phyloP scores from a whole-genome alignment of 257 asterid species.

The Apocynum venetum region DNA sequence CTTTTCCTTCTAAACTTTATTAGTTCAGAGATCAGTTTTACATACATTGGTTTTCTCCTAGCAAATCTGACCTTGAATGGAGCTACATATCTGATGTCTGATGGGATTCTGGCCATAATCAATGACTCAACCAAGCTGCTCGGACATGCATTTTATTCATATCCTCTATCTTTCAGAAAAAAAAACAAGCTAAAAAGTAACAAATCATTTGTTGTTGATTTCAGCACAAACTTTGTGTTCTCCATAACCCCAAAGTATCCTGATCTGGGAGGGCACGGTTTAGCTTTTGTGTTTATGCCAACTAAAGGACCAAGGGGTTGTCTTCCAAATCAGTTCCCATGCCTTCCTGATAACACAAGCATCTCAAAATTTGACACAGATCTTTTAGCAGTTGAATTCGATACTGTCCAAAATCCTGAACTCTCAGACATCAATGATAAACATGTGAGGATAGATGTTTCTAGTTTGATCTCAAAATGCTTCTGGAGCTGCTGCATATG shows the following conservation, averaged over 20 bases:
- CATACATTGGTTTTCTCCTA: slow-evolving; percentile 11
- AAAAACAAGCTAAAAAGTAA: too few relatives aligned
- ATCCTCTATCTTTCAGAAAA: too few relatives aligned
- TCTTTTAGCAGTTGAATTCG: slow-evolving; percentile 7
- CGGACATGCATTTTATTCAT: too few relatives aligned
- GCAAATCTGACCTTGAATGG: slow-evolving; percentile 9
- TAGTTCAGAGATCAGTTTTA: slow-evolving; percentile 5
- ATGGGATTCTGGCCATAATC: too few relatives aligned
- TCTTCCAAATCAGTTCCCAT: slow-evolving; percentile 8
- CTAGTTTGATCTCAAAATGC: too few relatives aligned
- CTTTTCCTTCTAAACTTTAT: neutral
- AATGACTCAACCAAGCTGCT: too few relatives aligned
- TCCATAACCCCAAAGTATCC: slow-evolving; percentile 10
- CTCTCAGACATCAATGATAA: too few relatives aligned
- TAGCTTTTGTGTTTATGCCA: slow-evolving; percentile 11
- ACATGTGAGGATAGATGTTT: too few relatives aligned
- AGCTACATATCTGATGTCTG: neutral
- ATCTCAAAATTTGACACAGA: neutral
- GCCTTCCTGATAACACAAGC: slow-evolving; percentile 13
- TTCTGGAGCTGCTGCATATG: too few relatives aligned
- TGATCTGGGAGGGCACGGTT: slow-evolving; percentile 14
- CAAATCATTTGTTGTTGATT: neutral
- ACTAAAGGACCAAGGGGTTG: slow-evolving; percentile 8
- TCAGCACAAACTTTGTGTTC: slow-evolving; percentile 8
- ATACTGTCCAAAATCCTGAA: too few relatives aligned